phyloP scores from a whole-genome alignment of 495 filamentous ascomycete species.

The Barbatosphaeria neglecta region DNA sequence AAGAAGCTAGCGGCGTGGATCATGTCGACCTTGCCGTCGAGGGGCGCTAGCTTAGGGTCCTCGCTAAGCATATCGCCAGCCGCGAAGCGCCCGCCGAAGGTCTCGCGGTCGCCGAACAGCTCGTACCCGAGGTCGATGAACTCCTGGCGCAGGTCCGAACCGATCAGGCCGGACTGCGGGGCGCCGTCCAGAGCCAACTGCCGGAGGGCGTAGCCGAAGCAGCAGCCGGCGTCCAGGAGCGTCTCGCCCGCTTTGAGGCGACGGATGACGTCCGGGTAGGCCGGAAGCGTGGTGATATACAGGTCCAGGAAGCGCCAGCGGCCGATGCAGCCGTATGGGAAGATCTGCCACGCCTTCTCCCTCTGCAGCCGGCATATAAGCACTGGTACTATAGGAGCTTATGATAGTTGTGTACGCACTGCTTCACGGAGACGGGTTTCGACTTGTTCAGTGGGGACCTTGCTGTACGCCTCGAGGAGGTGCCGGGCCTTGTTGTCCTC shows the following conservation, averaged over 20 bases:
- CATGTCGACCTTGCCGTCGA: conserved; percentile 42
- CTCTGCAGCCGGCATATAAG: conserved; percentile 11
- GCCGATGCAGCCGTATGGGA: conserved; percentile 31
- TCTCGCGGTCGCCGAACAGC: conserved; percentile 36
- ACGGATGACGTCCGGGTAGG: conserved; percentile 14
- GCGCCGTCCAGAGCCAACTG: conserved; percentile 31
- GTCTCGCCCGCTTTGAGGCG: conserved; percentile 10
- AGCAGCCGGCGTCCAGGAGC: conserved; percentile 40
- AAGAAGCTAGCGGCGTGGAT: conserved; percentile 45
- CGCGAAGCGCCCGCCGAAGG: conserved; percentile 35
- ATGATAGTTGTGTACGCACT: conserved; percentile 16
- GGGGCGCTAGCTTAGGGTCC: not conserved
- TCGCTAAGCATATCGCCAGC: conserved; percentile 40
- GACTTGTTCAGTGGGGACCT: conserved; percentile 30
- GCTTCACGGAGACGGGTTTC: conserved; percentile 34
- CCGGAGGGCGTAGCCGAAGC: conserved; percentile 39
- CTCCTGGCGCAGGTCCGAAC: conserved; percentile 30
- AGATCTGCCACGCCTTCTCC: conserved; percentile 24
- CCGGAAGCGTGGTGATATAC: conserved; percentile 12
- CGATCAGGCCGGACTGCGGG: conserved; percentile 25
- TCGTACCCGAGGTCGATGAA: conserved; percentile 45
- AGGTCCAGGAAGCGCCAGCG: conserved; percentile 27
- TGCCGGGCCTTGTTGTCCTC: conserved; percentile 3
- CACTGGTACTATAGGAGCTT: not conserved
- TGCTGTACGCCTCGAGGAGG: conserved; percentile 36